Base-by-base conservation (phyloP, 1,284 basidiomycete species). In the Ustilago sp. region DNA sequence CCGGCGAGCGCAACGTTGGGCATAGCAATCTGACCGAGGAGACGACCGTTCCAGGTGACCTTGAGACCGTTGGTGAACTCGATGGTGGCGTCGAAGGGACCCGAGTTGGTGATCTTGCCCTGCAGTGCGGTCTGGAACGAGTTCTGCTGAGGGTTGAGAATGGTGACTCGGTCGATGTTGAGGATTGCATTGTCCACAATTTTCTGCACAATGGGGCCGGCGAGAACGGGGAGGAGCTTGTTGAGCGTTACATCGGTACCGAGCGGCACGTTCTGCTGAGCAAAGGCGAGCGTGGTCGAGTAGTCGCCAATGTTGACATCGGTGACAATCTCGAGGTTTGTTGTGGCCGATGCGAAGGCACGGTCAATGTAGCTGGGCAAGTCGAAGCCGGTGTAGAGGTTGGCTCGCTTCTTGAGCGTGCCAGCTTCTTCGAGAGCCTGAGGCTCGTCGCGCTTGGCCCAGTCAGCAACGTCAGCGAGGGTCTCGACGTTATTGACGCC, bases 121-220 rank as follows among this genome's bases (percentile, higher is more conserved):
- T 88, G 89, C 62, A 93, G 84, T 59, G 87, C 87, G 2, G 91
- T 90, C 19, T 90, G 88, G 81, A 93, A 93, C 19, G 89, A 88
- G 15, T 88, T 88, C 80, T 90, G 88, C 77, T 89, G 86, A 4
- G 81, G 80, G 56, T 80, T 59, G 36, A 79, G 43, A 28, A 81
- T 82, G 4, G 77, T 80, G 53, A 83, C 77, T 31, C 70, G 71
- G 54, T 80, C 76, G 50, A 86, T 64, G 68, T 73, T 66, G 59
- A 93, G 86, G 19, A 88, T 85, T 9, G 91, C 88, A 31, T 88
- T 89, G 32, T 89, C 88, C 47, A 93, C 91, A 70, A 93, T 89
- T 77, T 90, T 90, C 85, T 93, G 91, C n/a, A 93, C 92, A 68
- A 93, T 93, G 3, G 93, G 92, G 66, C 89, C 88, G 1, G 93